These are phyloP conservation scores for Aspergillus indologenus DNA, from an alignment of 495 filamentous ascomycete species.

Conservation along the genomic window DNA sequence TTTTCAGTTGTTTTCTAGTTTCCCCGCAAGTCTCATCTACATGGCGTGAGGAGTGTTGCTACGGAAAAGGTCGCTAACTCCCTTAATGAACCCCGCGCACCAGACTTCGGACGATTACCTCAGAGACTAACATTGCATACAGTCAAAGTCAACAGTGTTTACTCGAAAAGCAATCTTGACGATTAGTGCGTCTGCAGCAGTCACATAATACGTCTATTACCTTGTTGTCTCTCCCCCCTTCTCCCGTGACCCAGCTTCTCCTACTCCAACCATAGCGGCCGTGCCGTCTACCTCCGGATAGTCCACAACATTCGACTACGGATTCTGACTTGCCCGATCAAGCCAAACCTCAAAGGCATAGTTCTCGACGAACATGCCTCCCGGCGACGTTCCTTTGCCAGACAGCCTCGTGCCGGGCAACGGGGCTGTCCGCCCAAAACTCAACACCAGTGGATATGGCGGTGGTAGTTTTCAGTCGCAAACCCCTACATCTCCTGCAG, in stretches of 20 bases:
- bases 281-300: slow-evolving; percentile 7
- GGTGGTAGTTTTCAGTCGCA: slow-evolving; percentile 34
- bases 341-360: slow-evolving; percentile 12
- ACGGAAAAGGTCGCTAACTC: slow-evolving; percentile 16
- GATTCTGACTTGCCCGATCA: not conserved
- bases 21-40: slow-evolving; percentile 27
- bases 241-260: slow-evolving; percentile 7
- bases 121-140: slow-evolving; percentile 10
- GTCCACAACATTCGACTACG: not conserved
- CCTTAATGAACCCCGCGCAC: slow-evolving; percentile 21
- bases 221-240: slow-evolving; percentile 10
- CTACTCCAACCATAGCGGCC: slow-evolving; percentile 17
- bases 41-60: slow-evolving; percentile 28
- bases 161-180: slow-evolving; percentile 3
- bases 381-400: slow-evolving; percentile 42
- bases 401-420: slow-evolving; percentile 50
- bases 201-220: slow-evolving; percentile 5
- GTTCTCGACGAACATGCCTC: slow-evolving; percentile 39
- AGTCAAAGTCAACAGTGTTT: slow-evolving; percentile 1
- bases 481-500: slow-evolving; percentile 46
- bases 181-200: not conserved
- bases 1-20: slow-evolving; percentile 14
- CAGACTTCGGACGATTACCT: not conserved
- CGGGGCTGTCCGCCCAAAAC: slow-evolving; percentile 37
- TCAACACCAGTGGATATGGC: slow-evolving; percentile 43